A percentile compares a stretch with the other conserved stretches of the same genome.
These are phyloP conservation scores for Trypanosoma vivax DNA, from an alignment of 208 protist species.

Conservation along the genomic window DNA sequence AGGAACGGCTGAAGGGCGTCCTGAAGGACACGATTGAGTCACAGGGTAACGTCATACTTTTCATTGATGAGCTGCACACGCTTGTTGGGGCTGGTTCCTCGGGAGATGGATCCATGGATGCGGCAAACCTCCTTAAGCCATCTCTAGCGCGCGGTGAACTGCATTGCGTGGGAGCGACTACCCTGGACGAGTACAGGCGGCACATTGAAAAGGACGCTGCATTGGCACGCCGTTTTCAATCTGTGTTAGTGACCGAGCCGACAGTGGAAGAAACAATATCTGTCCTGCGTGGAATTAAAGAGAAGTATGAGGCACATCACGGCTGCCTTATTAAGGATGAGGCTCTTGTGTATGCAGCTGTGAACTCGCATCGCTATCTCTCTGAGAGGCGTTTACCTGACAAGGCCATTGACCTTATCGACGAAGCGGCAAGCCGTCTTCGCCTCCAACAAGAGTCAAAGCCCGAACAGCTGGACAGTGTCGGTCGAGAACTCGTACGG, in stretches of 20 bases:
- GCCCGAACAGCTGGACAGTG: conserved; percentile 93
- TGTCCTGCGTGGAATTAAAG: conserved; percentile 95
- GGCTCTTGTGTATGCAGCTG: conserved; percentile 84
- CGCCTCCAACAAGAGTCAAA: conserved; percentile 94
- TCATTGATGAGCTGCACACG: conserved; percentile 99
- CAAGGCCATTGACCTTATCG: conserved; percentile 98
- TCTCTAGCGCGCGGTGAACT: conserved; percentile 95
- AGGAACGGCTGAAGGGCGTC: conserved; percentile 99
- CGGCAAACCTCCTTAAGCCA: conserved; percentile 98
- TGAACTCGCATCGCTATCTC: conserved; percentile 94
- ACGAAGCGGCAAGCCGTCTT: conserved; percentile 93
- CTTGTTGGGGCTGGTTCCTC: conserved; percentile 95
- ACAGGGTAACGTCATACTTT: conserved; percentile 97
- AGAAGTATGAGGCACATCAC: conserved; percentile 91
- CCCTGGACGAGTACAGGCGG: conserved; percentile 95
- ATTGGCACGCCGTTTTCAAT: conserved; percentile 98
- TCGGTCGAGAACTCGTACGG: conserved; percentile 88
- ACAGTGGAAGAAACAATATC: conserved; percentile 96
- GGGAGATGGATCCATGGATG: conserved; percentile 95
- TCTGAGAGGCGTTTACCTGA: conserved; percentile 96
- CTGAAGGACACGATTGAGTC: conserved; percentile 96
- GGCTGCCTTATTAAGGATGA: conserved; percentile 88
- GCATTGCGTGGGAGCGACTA: conserved; percentile 97
- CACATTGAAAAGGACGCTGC: conserved; percentile 98
- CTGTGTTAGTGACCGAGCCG: conserved; percentile 94